Base-by-base conservation (phyloP, 345 rosid genomes). In the Camelina sativa region DNA sequence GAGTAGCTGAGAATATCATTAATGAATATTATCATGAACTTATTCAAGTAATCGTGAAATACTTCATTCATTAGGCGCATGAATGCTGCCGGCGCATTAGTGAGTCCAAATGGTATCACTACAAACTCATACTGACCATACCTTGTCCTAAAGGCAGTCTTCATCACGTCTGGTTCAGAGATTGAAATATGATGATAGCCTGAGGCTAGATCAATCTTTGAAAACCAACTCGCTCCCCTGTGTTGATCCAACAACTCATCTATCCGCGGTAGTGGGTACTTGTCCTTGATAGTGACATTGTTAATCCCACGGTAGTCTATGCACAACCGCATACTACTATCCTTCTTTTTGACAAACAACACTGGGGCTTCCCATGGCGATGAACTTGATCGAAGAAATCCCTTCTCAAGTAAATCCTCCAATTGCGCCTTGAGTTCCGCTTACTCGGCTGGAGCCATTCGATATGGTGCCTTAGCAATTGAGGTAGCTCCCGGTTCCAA, bases 111-210 rank as follows among this genome's bases (percentile, higher is more conserved):
- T 3, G 46, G 15, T 13, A 41, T 41, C 1, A 41, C 15, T 1
- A 41, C 46, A 11, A 41, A 41, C 4, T 41, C 15, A 11, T 11
- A 41, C 15, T 41, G 5, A 5, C 2, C n/a, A 6, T 41, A 12
- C 5, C n/a, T 4, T 0, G 46, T 41, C 1, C 5, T 6, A 4
- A 41, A 41, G 0, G 46, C n/a, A 1, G 46, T 41, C 46, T 41
- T 41, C 2, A 12, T 3, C 1, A 41, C 6, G 1, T 41, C 15
- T 0, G 2, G 0, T 0, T 41, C n/a, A 0, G 0, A 3, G 5
- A 46, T 46, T 0, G 19, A 2, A 1, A 46, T 46, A 2, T 46
- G 50, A 1, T 46, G 50, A 15, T 46, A 46, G 0, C 17, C 3
- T 0, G 19, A 46, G 8, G 30, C 19, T 15, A 46, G 2, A 6